A percentile compares a stretch with the other conserved stretches of the same genome.
Evolutionary conservation across 345 rosid genomes (phyloP).

Genomic region (Salix viminalis): DNA sequence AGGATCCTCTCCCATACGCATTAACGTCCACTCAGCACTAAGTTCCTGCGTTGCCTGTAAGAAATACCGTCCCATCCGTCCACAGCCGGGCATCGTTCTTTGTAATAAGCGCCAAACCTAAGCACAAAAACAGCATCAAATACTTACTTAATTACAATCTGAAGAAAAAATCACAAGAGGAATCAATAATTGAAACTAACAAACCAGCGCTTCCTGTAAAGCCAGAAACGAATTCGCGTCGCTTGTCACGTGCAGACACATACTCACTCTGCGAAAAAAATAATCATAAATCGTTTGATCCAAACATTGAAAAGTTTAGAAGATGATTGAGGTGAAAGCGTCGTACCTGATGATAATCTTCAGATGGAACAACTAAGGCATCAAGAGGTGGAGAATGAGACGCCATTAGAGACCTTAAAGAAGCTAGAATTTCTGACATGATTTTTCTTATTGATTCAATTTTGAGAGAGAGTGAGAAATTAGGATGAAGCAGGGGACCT

Average conservation of each 20-base stretch:
- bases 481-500: neutral
- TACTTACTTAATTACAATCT: conserved; percentile 1
- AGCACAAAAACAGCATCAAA: neutral
- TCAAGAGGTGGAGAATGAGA: conserved; percentile 90
- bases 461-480: neutral
- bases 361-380: conserved; percentile 80
- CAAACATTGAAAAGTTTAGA: neutral
- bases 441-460: neutral
- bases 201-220: conserved; percentile 92
- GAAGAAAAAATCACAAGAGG: neutral
- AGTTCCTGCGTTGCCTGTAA: conserved; percentile 83
- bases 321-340: neutral
- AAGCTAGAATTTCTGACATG: conserved; percentile 61
- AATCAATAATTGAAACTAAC: neutral
- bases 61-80: conserved; percentile 95
- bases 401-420: conserved; percentile 79
- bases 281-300: neutral
- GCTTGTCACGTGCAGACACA: conserved; percentile 75
- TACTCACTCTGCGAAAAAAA: conserved; percentile 66
- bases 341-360: conserved; percentile 85
- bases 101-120: conserved; percentile 85
- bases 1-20: conserved; percentile 95
- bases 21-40: conserved; percentile 72
- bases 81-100: conserved; percentile 68
- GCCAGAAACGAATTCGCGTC: conserved; percentile 87